These are phyloP conservation scores for Saccharomyces hybrid DNA, from an alignment of 1,139 yeast species.

Conservation along the genomic window DNA sequence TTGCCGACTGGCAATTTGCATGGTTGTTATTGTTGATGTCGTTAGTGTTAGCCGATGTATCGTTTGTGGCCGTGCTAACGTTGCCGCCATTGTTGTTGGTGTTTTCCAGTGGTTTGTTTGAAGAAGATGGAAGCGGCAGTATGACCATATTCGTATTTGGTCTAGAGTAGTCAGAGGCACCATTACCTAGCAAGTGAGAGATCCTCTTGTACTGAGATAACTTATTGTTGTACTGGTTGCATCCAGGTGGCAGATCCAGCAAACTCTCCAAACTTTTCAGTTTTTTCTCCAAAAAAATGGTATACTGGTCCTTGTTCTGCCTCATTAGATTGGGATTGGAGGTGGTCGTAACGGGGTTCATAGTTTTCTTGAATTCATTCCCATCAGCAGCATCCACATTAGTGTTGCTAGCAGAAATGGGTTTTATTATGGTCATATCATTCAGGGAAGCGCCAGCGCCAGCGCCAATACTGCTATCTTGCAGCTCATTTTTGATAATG, in stretches of 20 bases:
- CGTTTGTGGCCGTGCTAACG: no score
- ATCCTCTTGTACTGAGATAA: conserved; percentile 38
- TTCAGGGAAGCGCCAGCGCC: not conserved
- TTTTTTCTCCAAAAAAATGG: conserved; percentile 45
- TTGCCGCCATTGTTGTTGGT: no score
- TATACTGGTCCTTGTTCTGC: conserved; percentile 41
- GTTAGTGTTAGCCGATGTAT: not conserved
- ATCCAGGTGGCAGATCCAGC: conserved; percentile 31
- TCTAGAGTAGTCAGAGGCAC: no score
- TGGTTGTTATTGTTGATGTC: conserved; percentile 12
- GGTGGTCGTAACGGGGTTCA: no score
- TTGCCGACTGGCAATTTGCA: conserved; percentile 12
- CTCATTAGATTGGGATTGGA: no score
- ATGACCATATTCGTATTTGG: no score
- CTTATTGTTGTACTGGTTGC: conserved; percentile 24
- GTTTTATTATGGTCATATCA: no score
- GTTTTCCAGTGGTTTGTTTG: no score
- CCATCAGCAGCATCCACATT: no score
- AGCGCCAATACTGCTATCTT: conserved; percentile 1
- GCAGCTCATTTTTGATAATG: not conserved
- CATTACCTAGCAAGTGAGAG: conserved; percentile 34
- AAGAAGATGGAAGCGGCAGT: not conserved
- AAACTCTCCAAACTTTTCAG: conserved; percentile 42
- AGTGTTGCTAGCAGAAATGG: no score
- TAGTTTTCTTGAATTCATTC: not conserved